phyloP scores from a whole-genome alignment of 2,329 filamentous ascomycete species.

The Penicillium rolfsii region DNA sequence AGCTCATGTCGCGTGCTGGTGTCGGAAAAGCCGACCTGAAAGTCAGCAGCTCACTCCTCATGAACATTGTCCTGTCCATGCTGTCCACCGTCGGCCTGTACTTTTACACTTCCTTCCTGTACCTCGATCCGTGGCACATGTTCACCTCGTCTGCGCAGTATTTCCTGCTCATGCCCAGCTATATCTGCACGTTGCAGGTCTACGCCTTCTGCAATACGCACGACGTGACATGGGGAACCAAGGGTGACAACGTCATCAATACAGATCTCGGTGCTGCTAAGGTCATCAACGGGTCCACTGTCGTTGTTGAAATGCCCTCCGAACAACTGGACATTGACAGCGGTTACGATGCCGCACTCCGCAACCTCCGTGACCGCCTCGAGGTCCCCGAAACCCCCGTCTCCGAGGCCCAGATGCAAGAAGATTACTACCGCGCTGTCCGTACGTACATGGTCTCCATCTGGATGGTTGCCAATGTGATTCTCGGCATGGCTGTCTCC shows the following conservation, averaged over 20 bases:
- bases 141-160: constrained; percentile 90
- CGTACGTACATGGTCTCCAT: constrained; percentile 96
- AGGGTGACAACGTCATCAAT: constrained; percentile 93
- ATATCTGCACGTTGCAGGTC: constrained; percentile 96
- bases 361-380: constrained; percentile 90
- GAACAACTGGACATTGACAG: constrained; percentile 98
- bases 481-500: constrained; percentile 89
- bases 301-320: constrained; percentile 95
- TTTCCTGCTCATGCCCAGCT: constrained; percentile 86
- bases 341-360: constrained; percentile 93
- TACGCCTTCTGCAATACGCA: constrained; percentile 99
- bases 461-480: constrained; percentile 91
- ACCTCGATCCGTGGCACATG: constrained; percentile 99
- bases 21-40: constrained; percentile 49
- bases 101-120: constrained; percentile 94
- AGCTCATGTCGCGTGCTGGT: constrained; percentile 62
- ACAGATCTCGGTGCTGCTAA: constrained; percentile 89
- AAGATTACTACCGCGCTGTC: constrained; percentile 97
- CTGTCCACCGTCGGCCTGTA: constrained; percentile 89
- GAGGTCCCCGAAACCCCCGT: constrained; percentile 69
- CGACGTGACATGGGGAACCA: constrained; percentile 98
- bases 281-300: constrained; percentile 73
- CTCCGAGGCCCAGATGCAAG: constrained; percentile 82
- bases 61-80: constrained; percentile 90
- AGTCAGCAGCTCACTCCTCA: constrained; percentile 87